Conservation (phyloP, 179 eudicot species). For the Corrigiola litoralis region DNA sequence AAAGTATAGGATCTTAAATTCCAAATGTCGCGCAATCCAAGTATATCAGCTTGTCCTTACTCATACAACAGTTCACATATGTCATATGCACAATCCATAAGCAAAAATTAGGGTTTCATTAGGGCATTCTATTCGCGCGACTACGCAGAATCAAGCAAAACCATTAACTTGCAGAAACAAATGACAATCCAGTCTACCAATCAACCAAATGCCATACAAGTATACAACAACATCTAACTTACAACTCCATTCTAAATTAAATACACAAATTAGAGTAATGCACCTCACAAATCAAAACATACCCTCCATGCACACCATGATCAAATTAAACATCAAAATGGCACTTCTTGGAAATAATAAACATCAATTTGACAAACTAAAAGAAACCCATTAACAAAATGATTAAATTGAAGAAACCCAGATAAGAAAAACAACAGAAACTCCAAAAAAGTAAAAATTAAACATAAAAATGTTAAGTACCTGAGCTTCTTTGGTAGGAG, state of each 20-base stretch:
- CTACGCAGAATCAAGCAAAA: neutral
- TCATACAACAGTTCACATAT: neutral
- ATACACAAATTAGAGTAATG: neutral
- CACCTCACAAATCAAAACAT: neutral
- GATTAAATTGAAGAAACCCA: slow-evolving; percentile 3
- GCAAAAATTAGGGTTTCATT: slow-evolving; percentile 25
- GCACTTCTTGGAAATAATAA: neutral
- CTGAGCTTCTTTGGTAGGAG: slow-evolving; percentile 99
- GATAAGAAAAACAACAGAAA: neutral
- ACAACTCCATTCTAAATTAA: neutral
- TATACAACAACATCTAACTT: neutral
- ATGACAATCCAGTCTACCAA: neutral
- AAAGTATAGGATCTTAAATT: too few relatives aligned
- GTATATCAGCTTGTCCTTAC: neutral
- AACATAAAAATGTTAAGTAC: slow-evolving; percentile 22
- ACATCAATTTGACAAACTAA: neutral
- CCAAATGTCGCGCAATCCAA: neutral
- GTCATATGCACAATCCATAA: neutral
- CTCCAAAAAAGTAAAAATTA: too few relatives aligned
- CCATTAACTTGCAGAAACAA: slow-evolving; percentile 1
- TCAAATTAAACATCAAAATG: neutral
- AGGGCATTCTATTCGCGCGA: neutral
- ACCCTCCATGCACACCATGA: neutral
- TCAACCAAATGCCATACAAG: slow-evolving; percentile 9
- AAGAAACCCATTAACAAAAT: too few relatives aligned